A percentile compares a stretch with the other conserved stretches of the same genome.
Conservation (phyloP, 2,329 filamentous ascomycete species). For the Aureobasidium mangrovei region DNA sequence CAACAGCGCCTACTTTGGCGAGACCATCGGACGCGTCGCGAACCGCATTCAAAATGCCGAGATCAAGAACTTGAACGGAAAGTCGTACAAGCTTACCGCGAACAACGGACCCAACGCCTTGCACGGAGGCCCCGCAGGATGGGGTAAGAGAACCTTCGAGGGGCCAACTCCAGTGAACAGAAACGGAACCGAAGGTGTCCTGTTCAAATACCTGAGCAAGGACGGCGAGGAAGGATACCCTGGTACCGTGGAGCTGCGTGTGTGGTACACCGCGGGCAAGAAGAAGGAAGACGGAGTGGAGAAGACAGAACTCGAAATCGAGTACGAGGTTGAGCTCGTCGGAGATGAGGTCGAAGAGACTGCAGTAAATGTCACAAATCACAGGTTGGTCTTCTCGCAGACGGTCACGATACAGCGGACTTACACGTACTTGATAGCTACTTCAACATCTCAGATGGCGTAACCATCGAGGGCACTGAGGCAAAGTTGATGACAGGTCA, state of each 20-base stretch:
- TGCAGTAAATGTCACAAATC: conserved; percentile 86
- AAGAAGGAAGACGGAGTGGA: conserved; percentile 52
- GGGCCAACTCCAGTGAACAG: conserved; percentile 54
- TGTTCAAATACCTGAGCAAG: conserved; percentile 51
- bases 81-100: conserved; percentile 58
- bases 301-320: conserved; percentile 67
- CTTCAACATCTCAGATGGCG: conserved; percentile 57
- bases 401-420: background rate
- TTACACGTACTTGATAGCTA: conserved; percentile 36
- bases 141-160: conserved; percentile 71
- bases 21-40: conserved; percentile 76
- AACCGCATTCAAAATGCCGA: conserved; percentile 71
- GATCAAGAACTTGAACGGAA: conserved; percentile 63
- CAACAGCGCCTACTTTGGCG: conserved; percentile 78
- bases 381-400: conserved; percentile 49
- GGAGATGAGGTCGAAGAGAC: conserved; percentile 74
- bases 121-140: conserved; percentile 53
- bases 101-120: conserved; percentile 70
- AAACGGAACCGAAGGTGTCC: conserved; percentile 37
- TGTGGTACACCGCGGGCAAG: conserved; percentile 70
- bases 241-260: conserved; percentile 66
- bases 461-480: conserved; percentile 54
- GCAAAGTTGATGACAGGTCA: conserved; percentile 49
- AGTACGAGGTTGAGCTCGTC: conserved; percentile 80
- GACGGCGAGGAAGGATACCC: conserved; percentile 89